Base-by-base conservation (phyloP, 768 basidiomycete species). In the Agrocybe pediades region DNA sequence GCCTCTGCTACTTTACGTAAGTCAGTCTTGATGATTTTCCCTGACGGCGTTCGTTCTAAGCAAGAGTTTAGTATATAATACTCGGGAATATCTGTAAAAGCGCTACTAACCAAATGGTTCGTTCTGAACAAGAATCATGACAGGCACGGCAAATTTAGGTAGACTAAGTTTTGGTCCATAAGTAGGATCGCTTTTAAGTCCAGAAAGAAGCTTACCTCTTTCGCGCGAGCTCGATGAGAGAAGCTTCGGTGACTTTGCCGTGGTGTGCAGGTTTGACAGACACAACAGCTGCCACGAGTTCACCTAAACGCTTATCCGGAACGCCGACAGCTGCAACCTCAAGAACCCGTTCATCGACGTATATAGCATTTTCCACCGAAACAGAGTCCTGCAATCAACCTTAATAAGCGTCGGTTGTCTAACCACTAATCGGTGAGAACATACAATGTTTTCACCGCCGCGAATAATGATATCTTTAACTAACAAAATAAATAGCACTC, bases 381-480 rank as follows among this genome's bases (percentile, higher is more conserved):
- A 80, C 76, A 16, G 83, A 85, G 54, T 84, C 80, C 82, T 84
- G 26, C n/a, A 29, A 20, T 23, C 29, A 40, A 13, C 4, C 2
- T 21, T 5, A 20, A 17, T 27, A 20, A 30, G 21, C 3, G 39
- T 33, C 15, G 43, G 39, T 16, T 6, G 20, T 20, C 29, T 21
- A 27, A 19, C 46, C 13, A 47, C 17, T 19, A 41, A n/a, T 9
- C 15, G 46, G 47, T 9, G 17, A 11, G 16, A 2, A 68, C 82
- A 62, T 50, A 82, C 83, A 47, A 86, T 81, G 58, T 85, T 85
- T 67, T 86, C 84, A 41, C 84, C 84, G 25, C 84, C 83, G 25
- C 83, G 74, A 52, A 85, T 82, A 42, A 86, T 86, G 49, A 86
- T 76, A 58, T 86, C 84, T 65, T 86, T 85, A 17, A 82, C 84